Base-by-base conservation (phyloP, 2,329 filamentous ascomycete species). In the Alternaria triticina region DNA sequence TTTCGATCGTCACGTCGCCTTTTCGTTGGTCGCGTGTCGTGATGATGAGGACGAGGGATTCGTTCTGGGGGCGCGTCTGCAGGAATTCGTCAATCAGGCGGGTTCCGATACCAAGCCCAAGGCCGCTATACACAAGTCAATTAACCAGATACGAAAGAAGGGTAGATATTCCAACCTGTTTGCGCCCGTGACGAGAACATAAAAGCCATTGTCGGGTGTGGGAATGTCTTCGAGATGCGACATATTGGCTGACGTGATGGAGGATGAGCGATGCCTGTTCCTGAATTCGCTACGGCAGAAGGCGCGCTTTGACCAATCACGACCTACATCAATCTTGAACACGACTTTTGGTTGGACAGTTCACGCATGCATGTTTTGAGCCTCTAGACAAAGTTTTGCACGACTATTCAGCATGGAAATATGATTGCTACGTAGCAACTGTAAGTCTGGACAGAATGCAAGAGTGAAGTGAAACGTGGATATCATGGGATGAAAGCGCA, bases 1-100 rank as follows among this genome's bases (percentile, higher is more conserved):
- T 83, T 15, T 82, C 79, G 68, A 92, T 85, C 4, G 94, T 96
- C 62, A 91, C 90, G 62, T 87, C 85, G 54, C 90, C 91, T 83
- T 97, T 97, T 65, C 84, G 82, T 46, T 85, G 77, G 73, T 90
- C 90, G 68, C 95, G 91, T 1, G 95, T 97, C 6, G 93, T 97
- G 67, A 93, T 89, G 67, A 97, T 88, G 58, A 97, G 85, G 70
- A 93, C 87, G 47, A 98, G 87, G 73, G 91, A 88, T 61, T 92
- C 86, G 28, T 85, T 84, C 52, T 88, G 83, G 28, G 91, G 87
- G 36, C 88, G 89, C 12, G 88, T 88, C 62, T 85, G 83, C 63
- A 97, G 88, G 83, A 97, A 97, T 74, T 97, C 92, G 83, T 97
- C 93, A 71, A 97, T 95, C 60, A 97, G 86, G 64, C 93, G 92